Conservation (phyloP, 768 basidiomycete species). For the Amanita pallidorosea region DNA sequence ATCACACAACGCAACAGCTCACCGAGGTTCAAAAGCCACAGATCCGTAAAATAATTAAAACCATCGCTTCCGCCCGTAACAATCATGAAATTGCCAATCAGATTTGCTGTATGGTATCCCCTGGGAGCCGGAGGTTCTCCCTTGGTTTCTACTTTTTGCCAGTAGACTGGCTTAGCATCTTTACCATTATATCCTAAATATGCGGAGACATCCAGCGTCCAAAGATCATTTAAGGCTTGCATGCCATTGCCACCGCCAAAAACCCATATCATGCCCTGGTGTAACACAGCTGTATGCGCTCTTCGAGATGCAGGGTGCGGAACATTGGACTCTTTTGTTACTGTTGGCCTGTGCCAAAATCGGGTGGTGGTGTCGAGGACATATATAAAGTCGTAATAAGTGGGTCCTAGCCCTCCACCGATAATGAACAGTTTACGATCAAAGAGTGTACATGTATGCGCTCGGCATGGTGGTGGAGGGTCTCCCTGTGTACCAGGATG, state of each 20-base stretch:
- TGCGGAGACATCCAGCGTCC: slow-evolving; percentile 60
- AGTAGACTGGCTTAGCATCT: slow-evolving; percentile 15
- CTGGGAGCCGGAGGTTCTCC: slow-evolving; percentile 51
- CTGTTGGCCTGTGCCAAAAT: slow-evolving; percentile 48
- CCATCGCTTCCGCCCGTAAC: slow-evolving; percentile 90
- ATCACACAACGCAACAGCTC: slow-evolving; percentile 12
- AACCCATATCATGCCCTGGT: slow-evolving; percentile 64
- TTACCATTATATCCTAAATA: slow-evolving; percentile 17
- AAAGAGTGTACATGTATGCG: slow-evolving; percentile 79
- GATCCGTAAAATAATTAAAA: slow-evolving; percentile 75
- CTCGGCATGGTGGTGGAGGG: slow-evolving; percentile 71
- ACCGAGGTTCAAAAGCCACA: slow-evolving; percentile 86
- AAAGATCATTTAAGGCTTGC: slow-evolving; percentile 83
- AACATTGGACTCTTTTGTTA: slow-evolving; percentile 14
- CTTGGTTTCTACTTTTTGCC: slow-evolving; percentile 40
- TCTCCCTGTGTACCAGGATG: slow-evolving; percentile 72
- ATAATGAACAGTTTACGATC: slow-evolving; percentile 75
- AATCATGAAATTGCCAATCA: slow-evolving; percentile 79
- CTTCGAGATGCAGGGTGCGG: slow-evolving; percentile 56
- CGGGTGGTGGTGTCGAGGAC: slow-evolving; percentile 71
- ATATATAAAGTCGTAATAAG: slow-evolving; percentile 77
- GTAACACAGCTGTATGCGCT: slow-evolving; percentile 78
- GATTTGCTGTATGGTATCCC: slow-evolving; percentile 88
- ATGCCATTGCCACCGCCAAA: slow-evolving; percentile 94
- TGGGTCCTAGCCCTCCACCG: slow-evolving; percentile 77